Evolutionary conservation across 176 grass and related monocot species (phyloP), one percentile per base, ranked within the genome.

Genomic region (Bonia amplexicaulis): DNA sequence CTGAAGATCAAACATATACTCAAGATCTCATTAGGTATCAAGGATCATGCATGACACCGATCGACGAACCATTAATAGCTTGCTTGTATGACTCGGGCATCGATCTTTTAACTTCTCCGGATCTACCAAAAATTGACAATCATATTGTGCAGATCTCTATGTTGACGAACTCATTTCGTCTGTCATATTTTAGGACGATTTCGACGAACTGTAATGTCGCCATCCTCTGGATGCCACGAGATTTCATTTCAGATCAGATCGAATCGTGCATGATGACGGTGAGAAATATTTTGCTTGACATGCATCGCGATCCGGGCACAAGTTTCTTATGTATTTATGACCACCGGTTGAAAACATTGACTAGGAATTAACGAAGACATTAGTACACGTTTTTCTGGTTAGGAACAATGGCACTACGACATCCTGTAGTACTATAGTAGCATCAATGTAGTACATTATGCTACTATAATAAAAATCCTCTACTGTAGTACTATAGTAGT

Each of bases 191-290:
- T 49, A 37, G 29, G 17, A 69, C 16, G n/a, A 74, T 62, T 26
- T 19, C 17, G 66, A 15, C 58, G 62, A 75, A 69, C 6, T 71
- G 17, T 31, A 20, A 54, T 29, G 15, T 84, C 40, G 67, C 78
- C 75, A 89, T 52, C 61, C 6, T 12, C 33, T 19, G 15, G 17
- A 85, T 81, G 42, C 12, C 27, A 1, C 13, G 3, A 90, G 73
- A 90, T 90, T 57, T 48, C 6, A 82, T 59, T 59, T 54, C 20
- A 61, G 65, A 82, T 82, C 78, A 77, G 12, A 77, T 39, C 66
- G 22, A 42, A 90, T 90, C 88, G 26, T 7, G 20, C 57, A 9
- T 54, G 66, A 64, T 73, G 47, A 11, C 6, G 22, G 66, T 64
- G 17, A 81, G 20, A 73, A 76, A 75, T 80, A 31, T 69, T 80